Conservation (phyloP, 495 filamentous ascomycete species). For the Aspergillus affinis region DNA sequence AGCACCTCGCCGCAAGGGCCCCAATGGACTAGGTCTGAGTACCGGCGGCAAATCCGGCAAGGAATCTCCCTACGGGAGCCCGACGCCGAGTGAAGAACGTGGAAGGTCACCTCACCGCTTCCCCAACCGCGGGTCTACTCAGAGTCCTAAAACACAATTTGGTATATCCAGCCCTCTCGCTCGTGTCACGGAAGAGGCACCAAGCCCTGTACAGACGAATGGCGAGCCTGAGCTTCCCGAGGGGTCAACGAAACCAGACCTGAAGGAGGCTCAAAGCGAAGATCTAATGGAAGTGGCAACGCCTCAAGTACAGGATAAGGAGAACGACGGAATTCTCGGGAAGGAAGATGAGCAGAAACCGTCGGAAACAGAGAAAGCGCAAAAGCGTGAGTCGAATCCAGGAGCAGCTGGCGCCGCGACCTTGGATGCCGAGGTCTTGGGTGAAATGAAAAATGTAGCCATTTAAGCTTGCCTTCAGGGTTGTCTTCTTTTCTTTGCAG, state of each 20-base stretch:
- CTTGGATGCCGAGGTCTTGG: constrained; percentile 43
- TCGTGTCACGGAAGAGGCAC: constrained; percentile 51
- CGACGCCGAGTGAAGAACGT: constrained; percentile 50
- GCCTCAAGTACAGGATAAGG: constrained; percentile 40
- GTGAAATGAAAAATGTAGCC: constrained; percentile 58
- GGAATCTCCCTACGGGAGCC: constrained; percentile 55
- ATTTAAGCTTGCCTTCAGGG: constrained; percentile 35
- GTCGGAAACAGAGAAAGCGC: constrained; percentile 32
- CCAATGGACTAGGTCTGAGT: constrained; percentile 43
- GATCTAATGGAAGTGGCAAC: constrained; percentile 49
- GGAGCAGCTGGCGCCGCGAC: constrained; percentile 24
- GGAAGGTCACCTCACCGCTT: constrained; percentile 57
- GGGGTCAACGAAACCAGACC: constrained; percentile 29
- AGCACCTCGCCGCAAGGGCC: constrained; percentile 44
- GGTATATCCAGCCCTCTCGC: constrained; percentile 55
- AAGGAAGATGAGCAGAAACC: constrained; percentile 25
- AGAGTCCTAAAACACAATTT: constrained; percentile 50
- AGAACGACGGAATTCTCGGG: constrained; percentile 32
- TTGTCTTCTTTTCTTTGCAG: constrained; percentile 13
- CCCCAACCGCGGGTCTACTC: constrained; percentile 44
- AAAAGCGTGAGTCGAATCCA: constrained; percentile 30
- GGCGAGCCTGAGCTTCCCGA: constrained; percentile 37
- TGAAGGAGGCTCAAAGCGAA: constrained; percentile 32
- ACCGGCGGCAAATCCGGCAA: constrained; percentile 38
- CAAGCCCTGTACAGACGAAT: constrained; percentile 32